Evolutionary conservation across 1,139 yeast species (phyloP), one percentile per base, ranked within the genome.

Genomic region (Cylindricascospora bacillispora): DNA sequence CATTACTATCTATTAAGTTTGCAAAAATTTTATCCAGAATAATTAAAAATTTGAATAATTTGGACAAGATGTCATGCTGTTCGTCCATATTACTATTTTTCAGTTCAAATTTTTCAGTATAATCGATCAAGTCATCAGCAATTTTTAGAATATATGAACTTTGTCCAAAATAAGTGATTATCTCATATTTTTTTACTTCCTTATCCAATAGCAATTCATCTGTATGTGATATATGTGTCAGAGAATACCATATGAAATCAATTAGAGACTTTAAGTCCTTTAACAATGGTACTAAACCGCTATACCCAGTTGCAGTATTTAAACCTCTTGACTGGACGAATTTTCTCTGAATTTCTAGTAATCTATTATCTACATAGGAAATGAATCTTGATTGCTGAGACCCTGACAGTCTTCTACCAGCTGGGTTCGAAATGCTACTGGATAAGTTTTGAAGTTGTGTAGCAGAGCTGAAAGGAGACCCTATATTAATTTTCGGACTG

Each of bases 91-190:
- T 33, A 10, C 37, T 33, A 13, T 44, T 41, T 4, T 38, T 35
- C 6, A 62, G 28, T 1, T 51, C 45, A 36, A 68, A 73, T 45
- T 67, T 70, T 16, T 54, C 60, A 15, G 70, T 35, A 41, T 68
- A 78, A 39, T 78, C 89, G 29, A 74, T 70, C 30, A 77, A 49
- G 39, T 77, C 86, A 26, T 78, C 81, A 35, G 79, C 60, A 4
- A 79, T 63, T 35, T 66, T 66, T 21, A 79, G 59, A 15, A 76
- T 54, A 40, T 75, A 78, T 33, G 72, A 71, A 0, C 62, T 59
- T 49, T 76, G 86, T 0, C 79, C 80, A 45, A 65, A 68, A 15
- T 24, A 14, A 13, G 13, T 3, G 18, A 15, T 11, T 29, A 26
- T 3, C 20, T 29, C 27, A 6, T 26, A 22, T 15, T 4, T 28